A percentile compares a stretch with the other conserved stretches of the same genome.
Conservation (phyloP, 192 early-diverging fungal genomes). For the Pecoramyces ruminantium region DNA sequence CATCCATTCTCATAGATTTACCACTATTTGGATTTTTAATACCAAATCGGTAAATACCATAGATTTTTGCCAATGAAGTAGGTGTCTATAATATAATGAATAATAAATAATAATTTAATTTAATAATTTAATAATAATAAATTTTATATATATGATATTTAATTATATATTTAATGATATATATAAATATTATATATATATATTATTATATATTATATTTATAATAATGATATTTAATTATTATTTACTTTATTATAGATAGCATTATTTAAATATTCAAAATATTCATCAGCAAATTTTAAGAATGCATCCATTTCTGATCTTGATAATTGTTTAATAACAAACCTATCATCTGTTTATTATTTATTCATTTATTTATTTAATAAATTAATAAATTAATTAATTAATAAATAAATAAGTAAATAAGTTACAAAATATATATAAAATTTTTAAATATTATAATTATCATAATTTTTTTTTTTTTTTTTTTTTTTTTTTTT, state of each 20-base stretch:
- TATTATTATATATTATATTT: too few relatives aligned
- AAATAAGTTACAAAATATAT: too few relatives aligned
- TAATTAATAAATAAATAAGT: too few relatives aligned
- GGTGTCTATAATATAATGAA: background rate
- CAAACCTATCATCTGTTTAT: slow-evolving; percentile 58
- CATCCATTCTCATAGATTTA: slow-evolving; percentile 71
- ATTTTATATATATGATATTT: too few relatives aligned
- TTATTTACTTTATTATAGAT: slow-evolving; percentile 50
- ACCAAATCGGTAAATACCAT: slow-evolving; percentile 66
- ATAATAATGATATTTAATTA: too few relatives aligned
- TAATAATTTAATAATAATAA: too few relatives aligned
- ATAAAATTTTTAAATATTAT: too few relatives aligned
- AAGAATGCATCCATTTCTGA: slow-evolving; percentile 73
- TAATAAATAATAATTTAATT: too few relatives aligned
- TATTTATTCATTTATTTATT: background rate
- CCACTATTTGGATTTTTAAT: slow-evolving; percentile 71
- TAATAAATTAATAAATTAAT: background rate
- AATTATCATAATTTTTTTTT: too few relatives aligned
- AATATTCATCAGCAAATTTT: slow-evolving; percentile 81
- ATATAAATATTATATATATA: too few relatives aligned
- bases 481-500: background rate
- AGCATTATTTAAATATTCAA: slow-evolving; percentile 65
- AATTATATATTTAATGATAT: too few relatives aligned
- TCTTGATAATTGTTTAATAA: slow-evolving; percentile 77
- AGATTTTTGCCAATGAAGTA: slow-evolving; percentile 1